Base-by-base conservation (phyloP, 345 rosid genomes). In the Aquilaria sinensis region DNA sequence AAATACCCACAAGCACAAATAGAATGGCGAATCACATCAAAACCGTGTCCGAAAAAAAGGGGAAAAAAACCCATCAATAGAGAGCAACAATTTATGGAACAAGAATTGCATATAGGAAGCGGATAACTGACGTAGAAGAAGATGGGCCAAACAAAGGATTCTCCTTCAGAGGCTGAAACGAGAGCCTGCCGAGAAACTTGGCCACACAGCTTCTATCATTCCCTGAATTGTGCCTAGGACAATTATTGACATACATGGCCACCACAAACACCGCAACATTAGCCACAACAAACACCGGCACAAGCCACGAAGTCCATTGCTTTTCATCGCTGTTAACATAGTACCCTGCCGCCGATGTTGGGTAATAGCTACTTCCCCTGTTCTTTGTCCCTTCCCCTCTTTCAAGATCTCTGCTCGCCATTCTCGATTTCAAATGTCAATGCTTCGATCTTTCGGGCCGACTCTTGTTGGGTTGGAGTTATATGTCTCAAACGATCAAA, bases 61-160 rank as follows among this genome's bases (percentile, higher is more conserved):
- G 29, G 47, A 47, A 54, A 12, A 2, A 15, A 16, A 47, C 34
- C 13, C 9, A 4, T 4, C 12, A 58, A 43, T 45, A 34, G 55
- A 45, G 34, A 23, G 41, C 9, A 51, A 16, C 8, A 57, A 56
- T 31, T 5, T 14, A 51, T 57, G 66, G 41, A 15, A 23, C 15
- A 23, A 12, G 11, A n/a, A 2, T 16, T 16, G 46, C 43, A 37
- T 29, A 37, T 6, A 55, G 30, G 13, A 30, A 45, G 3, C 10
- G 61, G 49, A 29, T 12, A 59, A 74, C 96, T 80, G 72, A 95
- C 97, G 97, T 83, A 5, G 57, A 32, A 74, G 96, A 82, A 67
- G 99, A 95, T 2, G 98, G 96, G 31, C 98, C 99, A 64, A 95
- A 84, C 49, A 91, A 85, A 73, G 99, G 99, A 61, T 95, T 95